Evolutionary conservation across 2,329 filamentous ascomycete species (phyloP).

Genomic region (Davidsoniella virescens): DNA sequence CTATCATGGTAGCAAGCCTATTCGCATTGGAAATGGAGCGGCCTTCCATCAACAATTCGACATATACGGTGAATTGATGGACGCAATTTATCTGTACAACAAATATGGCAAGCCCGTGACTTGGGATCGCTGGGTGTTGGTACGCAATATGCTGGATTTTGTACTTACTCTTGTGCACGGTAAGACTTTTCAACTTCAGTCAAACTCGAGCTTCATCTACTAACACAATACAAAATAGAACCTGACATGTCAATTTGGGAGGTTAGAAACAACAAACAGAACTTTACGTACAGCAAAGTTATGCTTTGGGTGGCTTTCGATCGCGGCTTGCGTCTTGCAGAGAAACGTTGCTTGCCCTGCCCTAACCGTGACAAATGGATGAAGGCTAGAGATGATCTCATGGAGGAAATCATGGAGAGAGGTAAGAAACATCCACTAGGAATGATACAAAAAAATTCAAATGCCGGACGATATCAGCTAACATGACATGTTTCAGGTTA

Average conservation of each 20-base stretch:
- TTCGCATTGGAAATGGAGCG: slow-evolving; percentile 62
- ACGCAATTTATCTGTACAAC: slow-evolving; percentile 62
- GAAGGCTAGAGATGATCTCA: slow-evolving; percentile 47
- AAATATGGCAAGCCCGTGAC: slow-evolving; percentile 62
- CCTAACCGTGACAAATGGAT: slow-evolving; percentile 53
- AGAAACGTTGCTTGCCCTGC: slow-evolving; percentile 62
- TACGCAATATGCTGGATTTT: slow-evolving; percentile 56
- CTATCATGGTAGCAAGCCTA: slow-evolving; percentile 53
- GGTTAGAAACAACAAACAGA: slow-evolving; percentile 56
- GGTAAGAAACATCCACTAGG: slow-evolving; percentile 20
- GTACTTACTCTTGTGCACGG: slow-evolving; percentile 50
- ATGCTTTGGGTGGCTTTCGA: slow-evolving; percentile 76
- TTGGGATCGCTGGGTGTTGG: slow-evolving; percentile 60
- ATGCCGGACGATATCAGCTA: background rate
- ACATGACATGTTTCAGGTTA: slow-evolving; percentile 32
- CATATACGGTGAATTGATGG: slow-evolving; percentile 66
- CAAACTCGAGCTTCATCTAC: background rate
- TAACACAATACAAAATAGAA: slow-evolving; percentile 22
- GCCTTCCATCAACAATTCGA: slow-evolving; percentile 64
- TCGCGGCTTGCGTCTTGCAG: slow-evolving; percentile 53
- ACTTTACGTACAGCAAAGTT: slow-evolving; percentile 68
- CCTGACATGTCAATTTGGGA: slow-evolving; percentile 78
- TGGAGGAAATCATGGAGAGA: slow-evolving; percentile 64
- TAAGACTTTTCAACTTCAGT: slow-evolving; percentile 16
- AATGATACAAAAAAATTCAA: background rate